Conservation (phyloP, 192 early-diverging fungal species). For the Gamsiella multidivaricata region DNA sequence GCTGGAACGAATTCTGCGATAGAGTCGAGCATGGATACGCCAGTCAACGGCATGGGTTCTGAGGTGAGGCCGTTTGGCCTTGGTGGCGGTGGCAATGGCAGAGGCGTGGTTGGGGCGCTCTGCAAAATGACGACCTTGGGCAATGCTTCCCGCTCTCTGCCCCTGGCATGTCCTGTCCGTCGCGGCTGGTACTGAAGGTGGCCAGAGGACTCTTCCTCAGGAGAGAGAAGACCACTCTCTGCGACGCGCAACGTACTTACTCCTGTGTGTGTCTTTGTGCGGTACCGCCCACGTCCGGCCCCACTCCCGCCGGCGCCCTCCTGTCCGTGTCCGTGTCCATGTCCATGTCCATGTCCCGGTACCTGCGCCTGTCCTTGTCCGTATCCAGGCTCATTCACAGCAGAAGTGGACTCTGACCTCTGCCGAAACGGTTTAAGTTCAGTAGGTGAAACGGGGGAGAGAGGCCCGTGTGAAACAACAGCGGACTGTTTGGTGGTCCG, state of each 20-base stretch:
- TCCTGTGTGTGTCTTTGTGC: not conserved
- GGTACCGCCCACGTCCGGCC: not conserved
- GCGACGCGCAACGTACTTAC: not conserved
- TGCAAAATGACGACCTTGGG: constrained; percentile 3
- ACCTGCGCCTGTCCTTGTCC: not conserved
- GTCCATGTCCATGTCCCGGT: no score
- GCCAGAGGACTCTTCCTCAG: no score
- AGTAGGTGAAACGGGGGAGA: not conserved
- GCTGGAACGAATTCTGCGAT: not conserved
- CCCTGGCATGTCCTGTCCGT: not conserved
- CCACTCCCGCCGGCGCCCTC: not conserved
- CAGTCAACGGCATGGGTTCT: not conserved
- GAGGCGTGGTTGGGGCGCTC: constrained; percentile 2
- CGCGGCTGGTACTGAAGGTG: not conserved
- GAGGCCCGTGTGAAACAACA: constrained; percentile 17
- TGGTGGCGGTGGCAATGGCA: constrained; percentile 15
- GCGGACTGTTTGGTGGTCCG: not conserved
- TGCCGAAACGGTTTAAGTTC: not conserved
- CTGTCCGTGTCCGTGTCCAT: not conserved
- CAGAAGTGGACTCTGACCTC: not conserved
- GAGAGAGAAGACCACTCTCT: not conserved
- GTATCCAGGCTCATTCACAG: not conserved
- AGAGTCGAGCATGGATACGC: not conserved
- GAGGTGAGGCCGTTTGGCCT: not conserved
- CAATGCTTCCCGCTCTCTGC: not conserved